Evolutionary conservation across 208 protist species (phyloP).

Genomic region (Wallacemonas sp.): DNA sequence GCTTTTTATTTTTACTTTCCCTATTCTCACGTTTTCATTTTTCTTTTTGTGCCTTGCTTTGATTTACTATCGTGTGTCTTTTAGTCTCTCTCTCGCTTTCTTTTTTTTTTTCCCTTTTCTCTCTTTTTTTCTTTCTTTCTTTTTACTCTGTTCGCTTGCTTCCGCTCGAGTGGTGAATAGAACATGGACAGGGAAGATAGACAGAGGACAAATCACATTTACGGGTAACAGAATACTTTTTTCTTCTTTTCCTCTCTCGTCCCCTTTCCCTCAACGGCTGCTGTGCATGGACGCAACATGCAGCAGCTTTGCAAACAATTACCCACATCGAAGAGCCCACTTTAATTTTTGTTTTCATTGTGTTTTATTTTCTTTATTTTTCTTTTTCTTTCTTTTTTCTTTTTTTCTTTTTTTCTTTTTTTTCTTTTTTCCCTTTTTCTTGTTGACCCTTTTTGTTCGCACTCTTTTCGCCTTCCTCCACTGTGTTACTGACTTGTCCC

Average conservation of each 20-base stretch:
- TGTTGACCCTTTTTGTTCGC: no score
- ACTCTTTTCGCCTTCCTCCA: no score
- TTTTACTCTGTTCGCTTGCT: no score
- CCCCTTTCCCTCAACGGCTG: neutral
- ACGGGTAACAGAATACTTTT: no score
- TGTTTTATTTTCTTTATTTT: neutral
- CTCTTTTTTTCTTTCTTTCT: constrained; percentile 10
- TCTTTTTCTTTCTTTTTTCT: constrained; percentile 13
- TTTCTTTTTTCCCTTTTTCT: constrained; percentile 11
- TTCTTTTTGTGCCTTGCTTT: neutral
- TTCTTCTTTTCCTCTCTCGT: constrained; percentile 11
- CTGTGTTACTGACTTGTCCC: no score
- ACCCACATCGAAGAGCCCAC: neutral
- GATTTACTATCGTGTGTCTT: neutral
- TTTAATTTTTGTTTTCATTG: neutral
- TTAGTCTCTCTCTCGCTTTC: neutral
- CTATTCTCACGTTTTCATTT: neutral
- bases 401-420: constrained; percentile 19
- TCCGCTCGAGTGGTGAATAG: no score
- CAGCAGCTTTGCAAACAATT: no score
- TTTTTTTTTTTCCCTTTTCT: constrained; percentile 5
- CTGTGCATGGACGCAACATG: no score
- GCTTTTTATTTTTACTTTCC: no score
- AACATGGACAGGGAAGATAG: no score
- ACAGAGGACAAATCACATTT: no score